These are phyloP conservation scores for Exophiala sp. DNA, from an alignment of 2,329 filamentous ascomycete species.

Conservation along the genomic window DNA sequence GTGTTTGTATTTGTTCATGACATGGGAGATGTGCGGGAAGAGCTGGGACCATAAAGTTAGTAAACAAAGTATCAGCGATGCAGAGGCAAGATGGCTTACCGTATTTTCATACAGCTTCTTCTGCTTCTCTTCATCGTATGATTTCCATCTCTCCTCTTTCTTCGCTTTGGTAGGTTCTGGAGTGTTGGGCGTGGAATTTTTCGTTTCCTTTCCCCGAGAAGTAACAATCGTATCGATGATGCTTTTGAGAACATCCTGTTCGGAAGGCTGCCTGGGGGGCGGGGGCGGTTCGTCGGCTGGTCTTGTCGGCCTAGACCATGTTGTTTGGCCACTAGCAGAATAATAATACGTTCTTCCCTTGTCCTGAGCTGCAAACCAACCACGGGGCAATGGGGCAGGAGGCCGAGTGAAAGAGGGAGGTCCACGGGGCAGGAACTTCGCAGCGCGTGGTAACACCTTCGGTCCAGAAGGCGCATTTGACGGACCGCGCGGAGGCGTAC, in stretches of 20 bases:
- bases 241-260: constrained; percentile 60
- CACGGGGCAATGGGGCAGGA: constrained; percentile 62
- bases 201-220: constrained; percentile 48
- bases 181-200: constrained; percentile 55
- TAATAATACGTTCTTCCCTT: constrained; percentile 81
- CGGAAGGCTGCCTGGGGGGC: constrained; percentile 65
- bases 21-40: constrained; percentile 75
- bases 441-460: constrained; percentile 44
- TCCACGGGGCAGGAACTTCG: constrained; percentile 56
- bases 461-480: constrained; percentile 29
- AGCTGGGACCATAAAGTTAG: constrained; percentile 49
- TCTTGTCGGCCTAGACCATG: constrained; percentile 71
- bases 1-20: constrained; percentile 79
- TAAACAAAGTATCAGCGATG: neutral
- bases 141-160: constrained; percentile 47
- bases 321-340: constrained; percentile 67
- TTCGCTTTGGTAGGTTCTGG: constrained; percentile 55
- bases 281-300: constrained; percentile 59
- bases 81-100: constrained; percentile 48
- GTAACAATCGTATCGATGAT: constrained; percentile 81
- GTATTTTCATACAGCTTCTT: constrained; percentile 94
- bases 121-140: constrained; percentile 66
- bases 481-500: constrained; percentile 38
- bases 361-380: constrained; percentile 76
- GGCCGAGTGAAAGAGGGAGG: constrained; percentile 52